A percentile compares a stretch with the other conserved stretches of the same genome.
phyloP scores from a whole-genome alignment of 78 protist species.

The Planoprotostelium fungivorum region DNA sequence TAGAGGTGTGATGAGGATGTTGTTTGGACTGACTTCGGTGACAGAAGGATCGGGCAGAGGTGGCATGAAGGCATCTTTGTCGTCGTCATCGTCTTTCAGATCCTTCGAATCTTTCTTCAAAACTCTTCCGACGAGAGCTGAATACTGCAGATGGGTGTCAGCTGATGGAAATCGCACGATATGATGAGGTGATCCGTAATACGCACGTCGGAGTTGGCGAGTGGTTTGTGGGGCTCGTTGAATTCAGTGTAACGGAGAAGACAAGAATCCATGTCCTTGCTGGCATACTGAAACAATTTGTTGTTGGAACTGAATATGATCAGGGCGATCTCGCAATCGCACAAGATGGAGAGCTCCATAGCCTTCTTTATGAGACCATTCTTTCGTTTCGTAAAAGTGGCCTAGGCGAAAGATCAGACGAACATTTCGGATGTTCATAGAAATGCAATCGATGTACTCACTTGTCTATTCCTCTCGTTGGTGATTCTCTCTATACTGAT shows the following conservation, averaged over 20 bases:
- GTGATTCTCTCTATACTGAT: slow-evolving; percentile 59
- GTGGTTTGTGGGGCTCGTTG: background rate
- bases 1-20: background rate
- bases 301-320: slow-evolving; percentile 61
- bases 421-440: background rate
- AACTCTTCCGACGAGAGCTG: background rate
- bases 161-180: too few species aligned
- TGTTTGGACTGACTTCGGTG: background rate
- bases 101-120: background rate
- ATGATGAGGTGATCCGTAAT: background rate
- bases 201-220: background rate
- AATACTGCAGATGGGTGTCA: background rate
- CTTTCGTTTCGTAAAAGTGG: slow-evolving; percentile 81
- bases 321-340: slow-evolving; percentile 76
- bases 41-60: background rate
- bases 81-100: background rate
- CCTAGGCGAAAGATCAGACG: background rate
- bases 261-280: slow-evolving; percentile 44
- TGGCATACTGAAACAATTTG: slow-evolving; percentile 50
- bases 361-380: slow-evolving; percentile 84
- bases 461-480: slow-evolving; percentile 70
- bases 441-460: background rate
- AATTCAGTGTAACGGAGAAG: slow-evolving; percentile 51
- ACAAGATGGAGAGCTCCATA: slow-evolving; percentile 74
- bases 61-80: background rate